Evolutionary conservation across 2,329 filamentous ascomycete species (phyloP).

Genomic region (Hymenoscyphus linearis): DNA sequence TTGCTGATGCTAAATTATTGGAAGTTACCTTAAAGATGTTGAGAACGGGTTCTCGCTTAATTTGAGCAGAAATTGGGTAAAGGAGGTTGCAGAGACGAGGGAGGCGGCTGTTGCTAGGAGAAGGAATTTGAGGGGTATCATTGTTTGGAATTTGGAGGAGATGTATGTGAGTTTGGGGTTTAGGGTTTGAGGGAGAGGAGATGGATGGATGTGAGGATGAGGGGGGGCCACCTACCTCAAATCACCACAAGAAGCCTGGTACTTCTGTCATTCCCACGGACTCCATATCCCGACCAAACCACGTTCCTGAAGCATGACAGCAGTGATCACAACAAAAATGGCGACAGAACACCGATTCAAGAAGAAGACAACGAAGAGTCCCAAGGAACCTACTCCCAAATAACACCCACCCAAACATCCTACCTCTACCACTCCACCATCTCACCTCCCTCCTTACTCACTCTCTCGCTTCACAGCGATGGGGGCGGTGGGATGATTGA

Average conservation of each 20-base stretch:
- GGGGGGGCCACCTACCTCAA: background rate
- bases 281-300: background rate
- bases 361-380: background rate
- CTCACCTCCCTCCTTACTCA: too few relatives aligned
- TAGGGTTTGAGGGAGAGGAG: background rate
- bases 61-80: too few relatives aligned
- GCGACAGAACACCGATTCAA: background rate
- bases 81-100: constrained; percentile 1
- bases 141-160: background rate
- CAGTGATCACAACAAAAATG: background rate
- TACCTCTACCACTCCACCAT: background rate
- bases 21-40: too few relatives aligned
- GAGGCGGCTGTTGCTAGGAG: background rate
- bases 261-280: background rate
- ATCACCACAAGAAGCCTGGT: background rate
- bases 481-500: constrained; percentile 68
- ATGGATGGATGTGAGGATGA: background rate
- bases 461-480: constrained; percentile 65
- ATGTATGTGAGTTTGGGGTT: background rate
- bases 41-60: too few relatives aligned
- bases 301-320: background rate
- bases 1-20: too few relatives aligned
- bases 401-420: background rate
- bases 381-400: background rate
- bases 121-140: background rate